Percentiles rank a stretch among this genome's conserved stretches.
These are phyloP conservation scores for Cicer cuneatum DNA, from an alignment of 306 rosid species.

Conservation along the genomic window DNA sequence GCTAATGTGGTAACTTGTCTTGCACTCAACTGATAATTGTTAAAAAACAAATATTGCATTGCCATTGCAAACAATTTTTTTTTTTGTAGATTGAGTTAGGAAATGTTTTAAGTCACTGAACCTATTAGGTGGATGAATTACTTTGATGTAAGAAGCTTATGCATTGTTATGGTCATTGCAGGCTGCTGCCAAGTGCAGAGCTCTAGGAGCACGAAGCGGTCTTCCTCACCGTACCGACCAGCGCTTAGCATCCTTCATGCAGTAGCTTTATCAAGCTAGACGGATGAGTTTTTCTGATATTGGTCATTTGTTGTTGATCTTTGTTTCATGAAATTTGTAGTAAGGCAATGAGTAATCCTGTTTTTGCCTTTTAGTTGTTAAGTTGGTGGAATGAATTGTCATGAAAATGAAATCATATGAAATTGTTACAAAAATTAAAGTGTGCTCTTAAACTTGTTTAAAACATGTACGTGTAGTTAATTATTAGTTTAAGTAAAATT, in stretches of 20 bases:
- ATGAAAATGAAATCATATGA: neutral
- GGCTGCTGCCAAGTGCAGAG: constrained; percentile 84
- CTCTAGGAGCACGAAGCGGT: constrained; percentile 78
- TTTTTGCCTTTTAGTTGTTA: neutral
- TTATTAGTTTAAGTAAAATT: no score
- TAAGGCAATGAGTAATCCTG: neutral
- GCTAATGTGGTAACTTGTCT: constrained; percentile 64
- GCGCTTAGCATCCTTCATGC: constrained; percentile 55
- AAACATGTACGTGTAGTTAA: neutral
- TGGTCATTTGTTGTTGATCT: neutral
- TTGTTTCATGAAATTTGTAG: constrained; percentile 12
- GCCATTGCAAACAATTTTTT: no score
- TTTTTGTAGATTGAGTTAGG: neutral
- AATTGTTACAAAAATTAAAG: neutral
- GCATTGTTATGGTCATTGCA: constrained; percentile 45
- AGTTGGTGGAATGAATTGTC: neutral
- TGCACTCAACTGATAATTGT: constrained; percentile 7
- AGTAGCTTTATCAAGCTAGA: constrained; percentile 15
- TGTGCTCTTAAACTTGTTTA: neutral
- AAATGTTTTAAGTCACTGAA: constrained; percentile 7
- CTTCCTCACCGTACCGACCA: constrained; percentile 65
- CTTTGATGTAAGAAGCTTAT: constrained; percentile 11
- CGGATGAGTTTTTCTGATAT: neutral
- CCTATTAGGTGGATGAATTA: neutral
- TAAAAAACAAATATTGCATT: neutral